phyloP scores from a whole-genome alignment of 768 basidiomycete species.

The Pulveroboletus frians region DNA sequence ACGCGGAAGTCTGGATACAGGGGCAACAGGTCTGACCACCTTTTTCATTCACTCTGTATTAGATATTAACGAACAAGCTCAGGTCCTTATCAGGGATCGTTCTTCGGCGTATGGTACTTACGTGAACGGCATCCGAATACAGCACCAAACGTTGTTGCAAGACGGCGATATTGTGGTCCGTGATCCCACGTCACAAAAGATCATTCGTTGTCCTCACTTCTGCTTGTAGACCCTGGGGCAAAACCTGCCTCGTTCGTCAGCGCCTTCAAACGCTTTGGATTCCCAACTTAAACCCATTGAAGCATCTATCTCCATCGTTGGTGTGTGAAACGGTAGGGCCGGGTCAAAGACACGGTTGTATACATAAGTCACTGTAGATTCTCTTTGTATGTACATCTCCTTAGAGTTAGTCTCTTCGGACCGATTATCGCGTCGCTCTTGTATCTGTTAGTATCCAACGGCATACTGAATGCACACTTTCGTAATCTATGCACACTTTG shows the following conservation, averaged over 20 bases:
- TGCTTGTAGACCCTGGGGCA: conserved; percentile 38
- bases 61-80: conserved; percentile 7
- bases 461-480: conserved; percentile 2
- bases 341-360: background rate
- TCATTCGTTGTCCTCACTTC: conserved; percentile 4
- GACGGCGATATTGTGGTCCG: conserved; percentile 43
- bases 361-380: background rate
- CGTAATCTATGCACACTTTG: background rate
- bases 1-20: conserved; percentile 46
- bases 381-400: background rate
- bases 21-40: conserved; percentile 35
- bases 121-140: conserved; percentile 41
- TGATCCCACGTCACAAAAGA: background rate
- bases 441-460: conserved; percentile 1
- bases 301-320: conserved; percentile 35
- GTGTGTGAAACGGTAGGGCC: conserved; percentile 18
- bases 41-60: background rate
- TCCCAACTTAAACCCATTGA: conserved; percentile 44
- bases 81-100: conserved; percentile 47
- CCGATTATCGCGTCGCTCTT: background rate
- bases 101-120: conserved; percentile 45
- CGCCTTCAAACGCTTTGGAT: conserved; percentile 37
- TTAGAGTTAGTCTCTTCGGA: background rate
- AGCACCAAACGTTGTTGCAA: conserved; percentile 33
- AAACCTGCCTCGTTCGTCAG: conserved; percentile 34